A percentile compares a stretch with the other conserved stretches of the same genome.
phyloP scores from a whole-genome alignment of 2,329 filamentous ascomycete species.

The Fusarium sp. region DNA sequence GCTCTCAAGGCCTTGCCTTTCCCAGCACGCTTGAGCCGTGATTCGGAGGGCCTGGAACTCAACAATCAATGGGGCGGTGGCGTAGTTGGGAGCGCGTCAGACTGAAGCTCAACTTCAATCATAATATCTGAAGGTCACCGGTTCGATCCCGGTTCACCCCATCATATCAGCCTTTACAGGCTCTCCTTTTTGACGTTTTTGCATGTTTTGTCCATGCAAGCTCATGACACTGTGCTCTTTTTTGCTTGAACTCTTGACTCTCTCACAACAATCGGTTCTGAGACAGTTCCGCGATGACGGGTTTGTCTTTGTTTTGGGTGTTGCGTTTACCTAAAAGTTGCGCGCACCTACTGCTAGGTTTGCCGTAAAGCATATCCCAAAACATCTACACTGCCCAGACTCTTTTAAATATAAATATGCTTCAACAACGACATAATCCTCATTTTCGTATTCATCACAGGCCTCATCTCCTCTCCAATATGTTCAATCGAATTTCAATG shows the following conservation, averaged over 20 bases:
- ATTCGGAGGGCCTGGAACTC: background rate
- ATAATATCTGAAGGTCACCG: background rate
- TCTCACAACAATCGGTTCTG: background rate
- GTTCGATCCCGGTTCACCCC: constrained; percentile 2
- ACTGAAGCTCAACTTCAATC: constrained; percentile 2
- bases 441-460: accelerated
- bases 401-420: accelerated
- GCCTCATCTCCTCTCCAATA: no score
- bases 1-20: background rate
- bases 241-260: background rate
- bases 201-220: background rate
- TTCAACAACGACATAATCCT: accelerated
- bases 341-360: accelerated
- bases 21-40: background rate
- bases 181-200: background rate
- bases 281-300: background rate
- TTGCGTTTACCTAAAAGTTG: accelerated
- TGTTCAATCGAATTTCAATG: no score
- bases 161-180: background rate
- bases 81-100: constrained; percentile 2
- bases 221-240: accelerated
- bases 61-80: background rate
- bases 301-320: background rate
- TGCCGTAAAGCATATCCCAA: background rate
- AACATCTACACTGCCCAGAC: background rate